These are phyloP conservation scores for Emmonsia crescens DNA, from an alignment of 2,329 filamentous ascomycete genomes.

Conservation along the genomic window DNA sequence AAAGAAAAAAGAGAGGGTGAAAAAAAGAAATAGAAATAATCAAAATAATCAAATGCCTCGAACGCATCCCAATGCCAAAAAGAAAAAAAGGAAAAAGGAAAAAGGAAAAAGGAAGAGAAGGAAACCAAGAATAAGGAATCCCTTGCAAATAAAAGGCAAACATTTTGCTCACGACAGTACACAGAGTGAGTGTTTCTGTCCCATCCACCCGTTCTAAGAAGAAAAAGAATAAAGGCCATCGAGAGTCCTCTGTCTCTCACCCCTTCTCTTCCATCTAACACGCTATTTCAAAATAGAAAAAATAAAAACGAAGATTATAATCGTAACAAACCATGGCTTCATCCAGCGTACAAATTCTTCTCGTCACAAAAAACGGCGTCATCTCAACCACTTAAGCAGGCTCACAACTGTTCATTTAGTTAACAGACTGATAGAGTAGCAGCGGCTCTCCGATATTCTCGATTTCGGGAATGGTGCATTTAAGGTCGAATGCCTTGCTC, in stretches of 20 bases:
- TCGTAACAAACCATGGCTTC: constrained; percentile 8
- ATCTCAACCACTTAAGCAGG: not conserved
- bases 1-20: not conserved
- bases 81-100: constrained; percentile 14
- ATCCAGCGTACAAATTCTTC: constrained; percentile 7
- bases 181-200: not conserved
- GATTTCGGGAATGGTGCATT: constrained; percentile 98
- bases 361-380: not conserved
- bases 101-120: constrained; percentile 13
- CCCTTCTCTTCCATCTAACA: not conserved
- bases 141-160: constrained; percentile 1
- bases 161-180: not conserved
- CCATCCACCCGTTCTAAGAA: not conserved
- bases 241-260: not conserved
- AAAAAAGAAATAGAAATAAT: constrained; percentile 7
- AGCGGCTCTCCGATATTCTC: constrained; percentile 95
- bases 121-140: not conserved
- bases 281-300: not conserved
- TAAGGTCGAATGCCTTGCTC: constrained; percentile 95
- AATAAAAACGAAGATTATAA: constrained; percentile 1
- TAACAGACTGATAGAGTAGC: constrained; percentile 55
- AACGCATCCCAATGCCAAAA: constrained; percentile 17
- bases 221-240: not conserved
- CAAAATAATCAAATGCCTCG: constrained; percentile 12
- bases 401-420: not conserved